Percentiles rank a stretch among this genome's conserved stretches.
Conservation (phyloP, 2,329 filamentous ascomycete genomes). For the Colletotrichum coccodes region DNA sequence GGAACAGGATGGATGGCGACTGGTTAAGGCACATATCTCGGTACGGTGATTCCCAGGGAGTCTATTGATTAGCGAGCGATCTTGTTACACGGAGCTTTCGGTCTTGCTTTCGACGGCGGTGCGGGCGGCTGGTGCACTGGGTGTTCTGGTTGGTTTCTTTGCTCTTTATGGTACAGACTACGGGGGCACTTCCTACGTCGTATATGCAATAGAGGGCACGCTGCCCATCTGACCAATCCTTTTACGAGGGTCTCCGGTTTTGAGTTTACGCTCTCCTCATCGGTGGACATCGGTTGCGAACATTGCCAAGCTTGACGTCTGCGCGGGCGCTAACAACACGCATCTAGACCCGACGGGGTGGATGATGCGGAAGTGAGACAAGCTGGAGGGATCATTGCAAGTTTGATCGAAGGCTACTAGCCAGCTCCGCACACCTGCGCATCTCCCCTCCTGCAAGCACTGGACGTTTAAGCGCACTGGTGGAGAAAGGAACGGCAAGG, state of each 20-base stretch:
- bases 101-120: background rate
- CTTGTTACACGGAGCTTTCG: background rate
- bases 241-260: no score
- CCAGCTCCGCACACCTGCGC: background rate
- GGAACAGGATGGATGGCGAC: background rate
- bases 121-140: background rate
- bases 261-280: no score
- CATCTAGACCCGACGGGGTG: background rate
- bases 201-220: background rate
- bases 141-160: background rate
- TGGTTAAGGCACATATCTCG: conserved; percentile 1
- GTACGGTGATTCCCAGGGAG: conserved; percentile 6
- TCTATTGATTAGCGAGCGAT: conserved; percentile 27
- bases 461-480: background rate
- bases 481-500: background rate
- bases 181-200: background rate
- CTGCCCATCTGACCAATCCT: background rate
- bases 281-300: background rate
- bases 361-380: background rate
- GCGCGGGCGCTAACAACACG: background rate
- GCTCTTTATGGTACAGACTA: background rate
- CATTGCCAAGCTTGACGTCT: background rate
- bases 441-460: background rate
- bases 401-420: background rate
- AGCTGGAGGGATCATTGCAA: background rate